Percentiles rank a stretch among this genome's conserved stretches.
Evolutionary conservation across 495 filamentous ascomycete genomes (phyloP).

Genomic region (Aspergillus heteromorphus): DNA sequence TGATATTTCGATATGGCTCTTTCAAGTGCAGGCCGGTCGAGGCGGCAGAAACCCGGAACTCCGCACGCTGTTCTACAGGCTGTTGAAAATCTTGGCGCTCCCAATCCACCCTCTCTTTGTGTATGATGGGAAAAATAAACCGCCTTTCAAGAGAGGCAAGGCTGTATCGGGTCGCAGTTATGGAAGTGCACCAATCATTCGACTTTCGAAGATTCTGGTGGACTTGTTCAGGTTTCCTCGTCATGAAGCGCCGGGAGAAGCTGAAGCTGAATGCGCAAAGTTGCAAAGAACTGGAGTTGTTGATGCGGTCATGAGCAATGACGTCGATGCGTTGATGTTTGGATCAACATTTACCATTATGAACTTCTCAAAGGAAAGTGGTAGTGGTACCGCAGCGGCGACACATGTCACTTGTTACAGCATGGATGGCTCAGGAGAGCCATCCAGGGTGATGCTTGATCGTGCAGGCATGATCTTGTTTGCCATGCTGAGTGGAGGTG

Average conservation of each 20-base stretch:
- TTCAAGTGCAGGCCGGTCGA: slow-evolving; percentile 80
- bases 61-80: slow-evolving; percentile 87
- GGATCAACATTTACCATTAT: slow-evolving; percentile 72
- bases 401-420: slow-evolving; percentile 84
- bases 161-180: slow-evolving; percentile 31
- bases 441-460: slow-evolving; percentile 54
- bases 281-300: slow-evolving; percentile 81
- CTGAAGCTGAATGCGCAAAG: slow-evolving; percentile 91
- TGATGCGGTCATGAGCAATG: slow-evolving; percentile 93
- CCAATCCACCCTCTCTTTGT: slow-evolving; percentile 89
- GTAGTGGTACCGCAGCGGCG: slow-evolving; percentile 56
- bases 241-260: slow-evolving; percentile 89
- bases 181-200: slow-evolving; percentile 47
- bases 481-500: slow-evolving; percentile 92
- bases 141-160: slow-evolving; percentile 80
- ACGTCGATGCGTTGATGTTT: slow-evolving; percentile 98
- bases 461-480: slow-evolving; percentile 89
- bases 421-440: slow-evolving; percentile 32
- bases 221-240: slow-evolving; percentile 78
- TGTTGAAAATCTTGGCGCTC: slow-evolving; percentile 73
- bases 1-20: slow-evolving; percentile 96
- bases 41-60: slow-evolving; percentile 89
- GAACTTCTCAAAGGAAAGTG: slow-evolving; percentile 75
- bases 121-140: slow-evolving; percentile 89
- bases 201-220: slow-evolving; percentile 69